Base-by-base conservation (phyloP, 2,329 filamentous ascomycete genomes). In the Graphiopsis chlorocephala region DNA sequence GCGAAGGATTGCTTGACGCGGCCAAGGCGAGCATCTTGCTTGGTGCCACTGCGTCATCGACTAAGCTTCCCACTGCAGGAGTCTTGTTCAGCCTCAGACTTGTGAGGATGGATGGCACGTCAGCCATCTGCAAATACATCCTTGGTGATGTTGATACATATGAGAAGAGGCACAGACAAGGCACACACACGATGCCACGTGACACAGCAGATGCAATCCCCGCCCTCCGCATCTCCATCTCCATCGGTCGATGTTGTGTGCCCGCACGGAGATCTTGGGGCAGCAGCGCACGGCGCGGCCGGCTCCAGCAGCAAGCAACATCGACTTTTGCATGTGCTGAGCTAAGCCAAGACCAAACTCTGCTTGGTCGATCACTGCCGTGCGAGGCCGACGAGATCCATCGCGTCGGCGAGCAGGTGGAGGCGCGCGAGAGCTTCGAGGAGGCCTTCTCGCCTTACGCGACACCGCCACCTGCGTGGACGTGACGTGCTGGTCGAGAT, bases 261-360 rank as follows among this genome's bases (percentile, higher is more conserved):
- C 31, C 57, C 58, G 58, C 58, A 61, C 58, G 58, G 45, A 35
- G 58, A 61, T 61, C 45, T 61, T 61, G 58, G 58, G 58, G 58
- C 42, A 38, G 14, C 15, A 25, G 47, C 47, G 26, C 29, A n/a
- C 28, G 45, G 42, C 53, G 31, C 28, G 45, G 42, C 45, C 42
- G 58, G 58, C 28, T 61, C 45, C 58, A 48, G 42, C 33, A 38
- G 15, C 38, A 10, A 45, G n/a, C 38, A 45, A 45, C 38, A 45
- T 45, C 38, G 10, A 45, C n/a, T 20, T 42, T 58, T n/a, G n/a
- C n/a, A n/a, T n/a, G 10, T 58, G 33, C 58, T 50, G 42, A 52
- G 58, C 58, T 61, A 61, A 61, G 58, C 58, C 58, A 48, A 50
- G 58, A 31, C 28, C 58, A 38, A 50, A 61, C 42, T 61, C 45